Percentiles rank a stretch among this genome's conserved stretches.
phyloP scores from a whole-genome alignment of 1,139 yeast species.

The Pneumocystis sp. region DNA sequence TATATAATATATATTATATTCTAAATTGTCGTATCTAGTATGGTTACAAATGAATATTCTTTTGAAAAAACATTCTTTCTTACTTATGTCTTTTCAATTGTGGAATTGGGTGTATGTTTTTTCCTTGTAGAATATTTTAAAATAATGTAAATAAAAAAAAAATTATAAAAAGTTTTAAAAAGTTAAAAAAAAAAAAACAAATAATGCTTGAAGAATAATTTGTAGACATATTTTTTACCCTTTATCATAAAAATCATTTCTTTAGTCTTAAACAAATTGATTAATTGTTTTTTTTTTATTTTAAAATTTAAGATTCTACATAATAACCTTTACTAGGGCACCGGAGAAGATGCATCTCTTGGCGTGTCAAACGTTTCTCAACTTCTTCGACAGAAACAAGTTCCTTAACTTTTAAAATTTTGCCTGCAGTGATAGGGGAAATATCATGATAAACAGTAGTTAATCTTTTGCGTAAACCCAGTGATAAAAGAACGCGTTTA shows the following conservation, averaged over 20 bases:
- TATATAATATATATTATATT: neutral
- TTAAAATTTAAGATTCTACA: conserved; percentile 20
- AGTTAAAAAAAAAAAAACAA: too few species aligned
- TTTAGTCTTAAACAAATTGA: too few species aligned
- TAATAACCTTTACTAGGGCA: conserved; percentile 50
- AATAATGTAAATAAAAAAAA: too few species aligned
- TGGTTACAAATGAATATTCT: neutral
- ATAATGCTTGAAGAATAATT: neutral
- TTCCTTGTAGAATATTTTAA: neutral
- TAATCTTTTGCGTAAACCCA: conserved; percentile 67
- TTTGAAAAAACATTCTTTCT: neutral
- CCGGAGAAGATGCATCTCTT: conserved; percentile 42
- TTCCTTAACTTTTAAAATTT: conserved; percentile 71
- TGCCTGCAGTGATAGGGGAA: conserved; percentile 71
- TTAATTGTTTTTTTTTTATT: neutral
- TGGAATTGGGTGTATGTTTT: neutral
- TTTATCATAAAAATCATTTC: too few species aligned
- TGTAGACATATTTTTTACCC: neutral
- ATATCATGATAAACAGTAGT: conserved; percentile 60
- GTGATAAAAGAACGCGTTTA: conserved; percentile 42
- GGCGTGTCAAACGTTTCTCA: conserved; percentile 34
- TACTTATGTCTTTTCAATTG: too few species aligned
- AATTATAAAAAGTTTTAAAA: too few species aligned
- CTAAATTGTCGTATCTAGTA: neutral
- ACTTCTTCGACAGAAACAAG: conserved; percentile 73